Evolutionary conservation across 2,329 filamentous ascomycete species (phyloP), one percentile per base, ranked within the genome.

Genomic region (Alternaria atra): DNA sequence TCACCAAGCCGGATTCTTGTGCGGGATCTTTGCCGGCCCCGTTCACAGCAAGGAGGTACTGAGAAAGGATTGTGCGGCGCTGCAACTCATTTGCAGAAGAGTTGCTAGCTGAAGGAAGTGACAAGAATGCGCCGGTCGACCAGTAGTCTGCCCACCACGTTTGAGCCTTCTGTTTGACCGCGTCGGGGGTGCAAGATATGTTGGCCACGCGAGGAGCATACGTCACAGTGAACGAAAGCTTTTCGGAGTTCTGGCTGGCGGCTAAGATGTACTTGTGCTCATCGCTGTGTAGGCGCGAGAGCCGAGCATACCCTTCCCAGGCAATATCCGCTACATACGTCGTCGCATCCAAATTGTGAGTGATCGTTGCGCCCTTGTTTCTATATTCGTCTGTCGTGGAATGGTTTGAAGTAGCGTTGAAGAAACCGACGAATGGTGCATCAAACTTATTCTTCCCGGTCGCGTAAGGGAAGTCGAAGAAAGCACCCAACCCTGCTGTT

Each of bases 31-130:
- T 75, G 1, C 83, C 84, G 23, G 84, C 84, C 6, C 80, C 82
- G 66, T 87, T 86, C 7, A 86, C 80, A 4, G 82, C 83, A 2
- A 84, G 77, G 3, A 86, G 78, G 63, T 87, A 86, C 65, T 85
- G 84, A 0, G 84, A 86, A 20, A 84, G 75, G 52, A 87, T 80
- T 9, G 82, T 83, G 39, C 84, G 81, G n/a, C 83, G 78, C 67
- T 86, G 85, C 6, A 87, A 73, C 64, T 85, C 84, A 15, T 76
- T 77, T 1, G 84, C 83, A 35, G 82, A 80, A 2, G 74, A 47
- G 23, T 81, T 80, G 2, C 70, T 61, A 3, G 71, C 56, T 1
- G 65, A 70, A 1, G 83, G 80, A 12, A 86, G 72, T 59, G 85
- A 84, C n/a, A 86, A 71, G 68, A 87, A 87, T 4, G 81, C 83